Conservation (phyloP, 371 early-diverging fungal species). For the Zychaea mexicana region DNA sequence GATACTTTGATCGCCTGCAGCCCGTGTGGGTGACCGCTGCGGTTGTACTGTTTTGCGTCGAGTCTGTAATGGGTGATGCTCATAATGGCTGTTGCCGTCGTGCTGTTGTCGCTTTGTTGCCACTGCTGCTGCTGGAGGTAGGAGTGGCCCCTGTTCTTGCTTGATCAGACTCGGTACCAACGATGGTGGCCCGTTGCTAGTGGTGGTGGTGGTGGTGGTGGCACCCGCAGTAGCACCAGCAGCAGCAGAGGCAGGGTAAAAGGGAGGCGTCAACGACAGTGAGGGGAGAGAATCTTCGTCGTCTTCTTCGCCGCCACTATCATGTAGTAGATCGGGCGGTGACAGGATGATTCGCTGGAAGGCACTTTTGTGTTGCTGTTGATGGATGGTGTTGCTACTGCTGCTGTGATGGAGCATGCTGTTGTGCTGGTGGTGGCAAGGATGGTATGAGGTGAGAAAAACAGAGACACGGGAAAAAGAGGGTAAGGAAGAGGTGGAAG, state of each 20-base stretch:
- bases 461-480: too few relatives aligned
- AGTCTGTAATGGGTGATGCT: neutral
- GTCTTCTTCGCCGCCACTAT: constrained; percentile 20
- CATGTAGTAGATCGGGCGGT: constrained; percentile 36
- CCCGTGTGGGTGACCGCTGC: constrained; percentile 28
- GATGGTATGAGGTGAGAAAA: too few relatives aligned
- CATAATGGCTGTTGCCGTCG: neutral
- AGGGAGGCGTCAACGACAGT: neutral
- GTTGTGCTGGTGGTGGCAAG: too few relatives aligned
- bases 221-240: too few relatives aligned
- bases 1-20: constrained; percentile 24
- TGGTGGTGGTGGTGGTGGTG: neutral
- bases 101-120: neutral
- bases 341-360: constrained; percentile 27
- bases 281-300: constrained; percentile 11
- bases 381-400: neutral
- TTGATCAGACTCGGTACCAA: neutral
- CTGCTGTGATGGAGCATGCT: neutral
- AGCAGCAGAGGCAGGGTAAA: neutral
- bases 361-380: constrained; percentile 14
- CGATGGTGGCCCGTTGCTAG: neutral
- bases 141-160: neutral
- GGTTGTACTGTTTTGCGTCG: constrained; percentile 28
- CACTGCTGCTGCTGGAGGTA: neutral
- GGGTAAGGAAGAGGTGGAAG: too few relatives aligned